Evolutionary conservation across 306 rosid species (phyloP).

Genomic region (Acacia crassicarpa): DNA sequence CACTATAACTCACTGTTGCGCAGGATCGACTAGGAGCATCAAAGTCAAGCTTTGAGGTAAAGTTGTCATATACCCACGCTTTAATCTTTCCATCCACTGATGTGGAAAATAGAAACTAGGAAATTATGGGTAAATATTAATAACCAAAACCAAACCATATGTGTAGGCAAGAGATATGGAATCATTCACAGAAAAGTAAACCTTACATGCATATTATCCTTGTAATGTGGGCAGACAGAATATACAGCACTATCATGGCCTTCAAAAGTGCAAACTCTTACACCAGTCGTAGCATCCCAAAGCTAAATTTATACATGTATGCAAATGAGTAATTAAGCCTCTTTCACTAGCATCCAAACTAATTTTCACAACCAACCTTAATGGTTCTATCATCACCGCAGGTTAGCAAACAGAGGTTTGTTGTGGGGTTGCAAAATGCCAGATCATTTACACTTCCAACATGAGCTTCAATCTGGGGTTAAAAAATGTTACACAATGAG

Average conservation of each 20-base stretch:
- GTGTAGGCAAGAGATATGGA: neutral
- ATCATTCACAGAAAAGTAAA: constrained; percentile 2
- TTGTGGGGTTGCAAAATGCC: constrained; percentile 39
- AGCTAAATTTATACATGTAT: constrained; percentile 20
- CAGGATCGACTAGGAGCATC: constrained; percentile 98
- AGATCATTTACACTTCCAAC: constrained; percentile 56
- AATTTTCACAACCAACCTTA: constrained; percentile 48
- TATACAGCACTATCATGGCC: constrained; percentile 31
- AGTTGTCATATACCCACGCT: constrained; percentile 95
- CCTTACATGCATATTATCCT: constrained; percentile 29
- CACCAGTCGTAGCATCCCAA: constrained; percentile 34
- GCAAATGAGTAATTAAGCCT: constrained; percentile 5
- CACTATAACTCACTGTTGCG: constrained; percentile 93
- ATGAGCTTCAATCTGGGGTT: constrained; percentile 55
- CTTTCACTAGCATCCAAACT: neutral
- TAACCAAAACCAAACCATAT: constrained; percentile 19
- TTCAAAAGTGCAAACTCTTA: constrained; percentile 18
- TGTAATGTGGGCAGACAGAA: constrained; percentile 32
- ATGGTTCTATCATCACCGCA: constrained; percentile 59
- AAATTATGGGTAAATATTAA: constrained; percentile 22
- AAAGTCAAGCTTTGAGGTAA: constrained; percentile 96
- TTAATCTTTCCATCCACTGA: constrained; percentile 95
- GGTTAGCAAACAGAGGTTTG: constrained; percentile 39
- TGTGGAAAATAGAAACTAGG: constrained; percentile 88
- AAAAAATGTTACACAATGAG: neutral